Evolutionary conservation across 202 grass and related monocot genomes (phyloP), one percentile per base, ranked within the genome.

Genomic region (Panicum virgatum): DNA sequence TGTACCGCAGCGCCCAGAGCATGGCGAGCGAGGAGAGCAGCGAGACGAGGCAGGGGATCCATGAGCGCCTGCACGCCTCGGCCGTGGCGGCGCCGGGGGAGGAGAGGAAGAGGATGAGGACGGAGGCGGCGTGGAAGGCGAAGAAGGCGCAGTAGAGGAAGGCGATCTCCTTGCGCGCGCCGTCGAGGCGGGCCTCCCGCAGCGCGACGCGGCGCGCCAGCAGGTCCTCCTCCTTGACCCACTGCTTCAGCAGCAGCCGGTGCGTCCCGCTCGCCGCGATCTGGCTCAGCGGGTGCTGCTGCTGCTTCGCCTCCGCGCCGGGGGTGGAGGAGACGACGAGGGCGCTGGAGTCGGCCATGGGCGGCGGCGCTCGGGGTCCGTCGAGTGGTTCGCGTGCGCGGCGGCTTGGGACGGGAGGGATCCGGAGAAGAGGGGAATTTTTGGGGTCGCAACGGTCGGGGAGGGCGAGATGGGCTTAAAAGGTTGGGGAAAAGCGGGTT

Each of bases 151-250:
- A 91, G 86, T 86, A 97, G 78, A 93, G 86, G 83, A 90, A 89
- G 15, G 91, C 80, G 82, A 88, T 88, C 87, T 97, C 91, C 61
- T 87, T 89, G 52, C 89, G 78, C 0, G 87, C 84, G 38, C 86
- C 89, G 66, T 93, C 89, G 59, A 94, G 73, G 38, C 89, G 90
- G 5, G 82, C 76, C 86, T 98, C 96, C 63, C 89, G 81, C 84
- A 98, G 96, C 76, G 92, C 87, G 73, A 98, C 86, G 76, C 95
- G 90, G 50, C 84, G 84, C 36, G 85, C 76, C 25, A 95, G 88
- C 44, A 93, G 79, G 72, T 93, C 92, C 89, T 93, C 90, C 89
- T 98, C 96, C 90, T 93, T 98, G 19, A 91, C 60, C 96, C 96
- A 95, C 75, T 98, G 92, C 84, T 98, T 98, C 2, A 98, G 88